Evolutionary conservation across 305 asterid species (phyloP).

Genomic region (Lippia alba): DNA sequence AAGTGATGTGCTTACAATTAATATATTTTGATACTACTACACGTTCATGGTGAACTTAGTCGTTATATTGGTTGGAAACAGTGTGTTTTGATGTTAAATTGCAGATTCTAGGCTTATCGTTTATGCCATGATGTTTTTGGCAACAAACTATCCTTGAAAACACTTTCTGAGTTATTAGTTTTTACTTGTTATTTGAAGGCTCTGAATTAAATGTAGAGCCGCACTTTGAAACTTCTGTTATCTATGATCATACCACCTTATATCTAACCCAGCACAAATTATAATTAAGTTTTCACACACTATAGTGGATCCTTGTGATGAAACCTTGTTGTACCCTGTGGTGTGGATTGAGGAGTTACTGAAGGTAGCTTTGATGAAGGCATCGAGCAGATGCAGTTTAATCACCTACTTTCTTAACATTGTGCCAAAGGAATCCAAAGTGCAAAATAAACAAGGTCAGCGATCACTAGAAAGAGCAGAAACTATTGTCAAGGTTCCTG

Average conservation of each 20-base stretch:
- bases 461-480: conserved; percentile 2
- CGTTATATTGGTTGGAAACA: neutral
- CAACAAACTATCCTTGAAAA: neutral
- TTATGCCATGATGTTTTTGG: conserved; percentile 6
- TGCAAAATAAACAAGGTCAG: neutral
- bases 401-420: neutral
- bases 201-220: neutral
- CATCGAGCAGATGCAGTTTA: neutral
- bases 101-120: neutral
- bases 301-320: conserved; percentile 8
- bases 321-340: conserved; percentile 2
- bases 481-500: neutral
- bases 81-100: neutral
- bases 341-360: neutral
- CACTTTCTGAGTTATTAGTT: conserved; percentile 10
- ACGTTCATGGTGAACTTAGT: conserved; percentile 3
- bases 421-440: neutral
- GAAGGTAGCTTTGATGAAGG: neutral
- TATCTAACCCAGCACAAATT: neutral
- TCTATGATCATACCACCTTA: neutral
- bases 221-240: neutral
- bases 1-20: neutral
- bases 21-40: conserved; percentile 4
- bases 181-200: neutral
- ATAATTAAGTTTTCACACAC: neutral